Evolutionary conservation across 768 basidiomycete species (phyloP).

Genomic region (Candolleomyces aberdarensis): DNA sequence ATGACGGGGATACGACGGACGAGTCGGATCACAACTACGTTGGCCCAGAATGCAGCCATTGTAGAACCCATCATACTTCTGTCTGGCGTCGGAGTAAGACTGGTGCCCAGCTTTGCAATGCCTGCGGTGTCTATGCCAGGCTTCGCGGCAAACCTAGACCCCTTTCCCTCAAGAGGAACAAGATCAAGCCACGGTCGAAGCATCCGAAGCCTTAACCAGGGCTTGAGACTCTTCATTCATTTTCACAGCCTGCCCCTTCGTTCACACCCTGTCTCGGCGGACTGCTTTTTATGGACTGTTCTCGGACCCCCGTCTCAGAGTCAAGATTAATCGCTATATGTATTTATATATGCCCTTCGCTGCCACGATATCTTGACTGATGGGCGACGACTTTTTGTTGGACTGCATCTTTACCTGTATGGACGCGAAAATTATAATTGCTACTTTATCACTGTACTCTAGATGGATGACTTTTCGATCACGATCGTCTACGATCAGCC

Average conservation of each 20-base stretch:
- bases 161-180: conserved; percentile 41
- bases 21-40: conserved; percentile 36
- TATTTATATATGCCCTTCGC: not conserved
- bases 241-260: not conserved
- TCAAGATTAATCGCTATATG: too few relatives aligned
- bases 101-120: conserved; percentile 48
- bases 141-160: conserved; percentile 47
- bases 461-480: not conserved
- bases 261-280: conserved; percentile 11
- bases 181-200: conserved; percentile 48
- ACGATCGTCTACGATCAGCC: not conserved
- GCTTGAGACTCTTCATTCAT: conserved; percentile 13
- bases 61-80: conserved; percentile 45
- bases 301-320: too few relatives aligned
- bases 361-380: not conserved
- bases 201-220: conserved; percentile 19
- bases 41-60: conserved; percentile 48
- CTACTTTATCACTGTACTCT: conserved; percentile 8
- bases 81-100: conserved; percentile 51
- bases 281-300: too few relatives aligned
- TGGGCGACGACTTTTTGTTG: not conserved
- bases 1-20: conserved; percentile 36
- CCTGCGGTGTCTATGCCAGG: conserved; percentile 47
- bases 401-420: not conserved
- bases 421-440: conserved; percentile 1